phyloP scores from a whole-genome alignment of 2,329 filamentous ascomycete genomes.

The Fusarium sacchari region DNA sequence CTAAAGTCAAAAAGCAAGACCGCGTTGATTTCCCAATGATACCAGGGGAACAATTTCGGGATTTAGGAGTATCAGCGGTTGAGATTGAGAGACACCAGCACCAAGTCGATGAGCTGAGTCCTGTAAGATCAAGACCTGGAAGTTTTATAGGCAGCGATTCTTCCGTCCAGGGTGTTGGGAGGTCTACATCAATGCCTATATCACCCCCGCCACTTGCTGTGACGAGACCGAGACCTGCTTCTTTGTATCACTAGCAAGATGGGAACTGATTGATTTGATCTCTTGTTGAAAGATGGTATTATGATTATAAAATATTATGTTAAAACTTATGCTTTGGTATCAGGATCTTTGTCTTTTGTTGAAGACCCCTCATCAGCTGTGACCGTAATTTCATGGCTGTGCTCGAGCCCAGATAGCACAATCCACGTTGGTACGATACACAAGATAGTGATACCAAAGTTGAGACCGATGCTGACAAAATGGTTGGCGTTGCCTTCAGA shows the following conservation, averaged over 20 bases:
- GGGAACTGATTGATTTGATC: rapidly evolving
- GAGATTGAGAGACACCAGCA: conserved; percentile 3
- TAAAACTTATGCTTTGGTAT: neutral
- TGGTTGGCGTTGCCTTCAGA: conserved; percentile 23
- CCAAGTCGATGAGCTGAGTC: neutral
- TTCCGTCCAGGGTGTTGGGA: neutral
- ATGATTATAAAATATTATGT: conserved; percentile 4
- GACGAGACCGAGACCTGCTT: neutral
- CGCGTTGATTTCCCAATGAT: conserved; percentile 14
- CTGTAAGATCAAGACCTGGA: neutral
- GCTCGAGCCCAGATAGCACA: conserved; percentile 6
- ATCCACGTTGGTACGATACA: conserved; percentile 16
- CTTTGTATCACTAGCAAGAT: neutral
- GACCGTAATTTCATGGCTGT: conserved; percentile 16
- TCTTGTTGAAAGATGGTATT: conserved; percentile 13
- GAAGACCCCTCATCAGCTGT: neutral
- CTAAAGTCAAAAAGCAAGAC: neutral
- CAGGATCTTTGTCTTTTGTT: neutral
- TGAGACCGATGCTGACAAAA: conserved; percentile 16
- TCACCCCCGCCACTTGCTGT: neutral
- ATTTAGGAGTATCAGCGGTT: neutral
- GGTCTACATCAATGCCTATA: conserved; percentile 8
- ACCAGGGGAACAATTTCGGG: conserved; percentile 4
- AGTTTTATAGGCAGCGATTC: conserved; percentile 1
- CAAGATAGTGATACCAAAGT: conserved; percentile 14